These are phyloP conservation scores for Trichoderma sp. DNA, from an alignment of 2,329 filamentous ascomycete genomes.

Conservation along the genomic window DNA sequence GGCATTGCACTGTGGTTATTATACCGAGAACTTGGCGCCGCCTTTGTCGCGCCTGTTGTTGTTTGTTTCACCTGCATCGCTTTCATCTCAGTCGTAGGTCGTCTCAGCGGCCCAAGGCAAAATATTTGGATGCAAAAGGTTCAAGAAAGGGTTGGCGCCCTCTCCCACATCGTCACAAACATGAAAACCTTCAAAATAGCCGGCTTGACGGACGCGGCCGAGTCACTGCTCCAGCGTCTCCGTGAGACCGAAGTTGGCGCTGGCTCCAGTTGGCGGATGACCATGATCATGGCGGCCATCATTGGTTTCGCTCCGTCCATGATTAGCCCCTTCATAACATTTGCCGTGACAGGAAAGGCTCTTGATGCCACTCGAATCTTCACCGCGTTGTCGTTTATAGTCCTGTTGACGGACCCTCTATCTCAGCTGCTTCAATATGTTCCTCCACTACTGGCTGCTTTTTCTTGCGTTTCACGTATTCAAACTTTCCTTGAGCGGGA, in stretches of 20 bases:
- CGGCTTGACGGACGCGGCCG: slow-evolving; percentile 29
- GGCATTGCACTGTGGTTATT: slow-evolving; percentile 47
- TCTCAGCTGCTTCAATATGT: slow-evolving; percentile 33
- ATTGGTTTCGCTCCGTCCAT: slow-evolving; percentile 35
- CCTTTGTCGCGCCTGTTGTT: slow-evolving; percentile 46
- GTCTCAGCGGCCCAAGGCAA: slow-evolving; percentile 26
- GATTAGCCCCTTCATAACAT: slow-evolving; percentile 35
- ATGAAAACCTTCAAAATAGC: slow-evolving; percentile 36
- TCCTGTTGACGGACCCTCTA: slow-evolving; percentile 35
- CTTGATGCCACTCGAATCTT: slow-evolving; percentile 33
- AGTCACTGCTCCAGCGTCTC: slow-evolving; percentile 29
- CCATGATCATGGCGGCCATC: slow-evolving; percentile 25
- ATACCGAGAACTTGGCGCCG: slow-evolving; percentile 44
- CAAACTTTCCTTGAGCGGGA: slow-evolving; percentile 37
- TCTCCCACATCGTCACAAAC: slow-evolving; percentile 31
- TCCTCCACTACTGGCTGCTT: slow-evolving; percentile 31
- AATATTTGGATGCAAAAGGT: slow-evolving; percentile 37
- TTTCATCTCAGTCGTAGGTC: slow-evolving; percentile 13
- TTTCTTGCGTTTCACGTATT: slow-evolving; percentile 36
- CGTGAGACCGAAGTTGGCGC: slow-evolving; percentile 31
- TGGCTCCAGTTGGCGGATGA: slow-evolving; percentile 29
- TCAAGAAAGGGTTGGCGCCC: slow-evolving; percentile 35
- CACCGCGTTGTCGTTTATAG: slow-evolving; percentile 35
- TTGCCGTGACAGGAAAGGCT: slow-evolving; percentile 28
- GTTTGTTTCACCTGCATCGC: slow-evolving; percentile 35